Conservation (phyloP, 2,329 filamentous ascomycete genomes). For the Claviceps purpurea region DNA sequence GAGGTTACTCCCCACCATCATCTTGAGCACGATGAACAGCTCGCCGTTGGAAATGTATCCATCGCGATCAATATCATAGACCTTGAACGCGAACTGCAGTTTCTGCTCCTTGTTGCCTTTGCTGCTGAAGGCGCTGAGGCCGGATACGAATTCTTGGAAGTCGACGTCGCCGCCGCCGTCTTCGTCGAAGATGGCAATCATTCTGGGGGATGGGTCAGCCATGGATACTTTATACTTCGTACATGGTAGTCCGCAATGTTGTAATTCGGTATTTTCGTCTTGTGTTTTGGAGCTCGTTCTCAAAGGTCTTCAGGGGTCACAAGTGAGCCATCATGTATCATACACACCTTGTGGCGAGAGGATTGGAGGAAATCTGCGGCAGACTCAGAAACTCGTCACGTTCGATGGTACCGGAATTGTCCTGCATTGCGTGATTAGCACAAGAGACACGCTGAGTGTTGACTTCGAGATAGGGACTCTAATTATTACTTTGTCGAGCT, state of each 20-base stretch:
- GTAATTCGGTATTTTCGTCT: no score
- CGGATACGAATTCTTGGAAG: slow-evolving; percentile 96
- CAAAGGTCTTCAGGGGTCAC: no score
- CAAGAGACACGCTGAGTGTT: not conserved
- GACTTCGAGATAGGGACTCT: not conserved
- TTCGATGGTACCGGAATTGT: slow-evolving; percentile 96
- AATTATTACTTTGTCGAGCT: slow-evolving; percentile 72
- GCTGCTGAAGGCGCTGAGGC: slow-evolving; percentile 86
- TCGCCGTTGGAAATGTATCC: slow-evolving; percentile 98
- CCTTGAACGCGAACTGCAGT: slow-evolving; percentile 93
- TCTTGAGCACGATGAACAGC: slow-evolving; percentile 98
- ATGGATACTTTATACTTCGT: no score
- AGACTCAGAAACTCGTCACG: slow-evolving; percentile 95
- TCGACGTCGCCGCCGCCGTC: slow-evolving; percentile 96
- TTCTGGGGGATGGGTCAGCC: slow-evolving; percentile 39
- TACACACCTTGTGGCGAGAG: slow-evolving; percentile 75
- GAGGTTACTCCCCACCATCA: slow-evolving; percentile 99
- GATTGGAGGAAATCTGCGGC: slow-evolving; percentile 95
- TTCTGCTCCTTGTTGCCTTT: slow-evolving; percentile 99
- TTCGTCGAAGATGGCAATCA: slow-evolving; percentile 99
- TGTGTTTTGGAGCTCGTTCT: no score
- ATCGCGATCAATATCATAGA: slow-evolving; percentile 98
- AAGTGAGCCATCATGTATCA: not conserved
- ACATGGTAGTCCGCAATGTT: no score
- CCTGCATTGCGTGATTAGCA: slow-evolving; percentile 35